phyloP scores from a whole-genome alignment of 805 yeast species.

The Starmerella riodocensis region DNA sequence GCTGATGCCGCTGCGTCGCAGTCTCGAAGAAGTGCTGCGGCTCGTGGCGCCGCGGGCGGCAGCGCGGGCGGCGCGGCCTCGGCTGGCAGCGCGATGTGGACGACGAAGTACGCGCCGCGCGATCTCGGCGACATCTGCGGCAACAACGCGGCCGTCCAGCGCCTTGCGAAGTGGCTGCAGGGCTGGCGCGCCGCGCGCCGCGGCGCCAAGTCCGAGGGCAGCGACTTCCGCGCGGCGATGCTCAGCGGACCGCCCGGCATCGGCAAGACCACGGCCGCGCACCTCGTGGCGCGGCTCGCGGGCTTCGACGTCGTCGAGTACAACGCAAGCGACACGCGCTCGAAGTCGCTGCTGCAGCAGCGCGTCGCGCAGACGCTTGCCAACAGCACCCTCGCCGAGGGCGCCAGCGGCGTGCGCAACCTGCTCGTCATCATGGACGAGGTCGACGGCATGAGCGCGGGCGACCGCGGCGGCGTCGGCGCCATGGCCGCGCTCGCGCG shows the following conservation, averaged over 20 bases:
- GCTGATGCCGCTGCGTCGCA: background rate
- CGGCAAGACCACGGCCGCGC: constrained; percentile 88
- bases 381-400: constrained; percentile 76
- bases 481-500: constrained; percentile 78
- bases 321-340: constrained; percentile 81
- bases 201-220: constrained; percentile 45
- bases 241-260: constrained; percentile 90
- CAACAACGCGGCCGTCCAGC: constrained; percentile 59
- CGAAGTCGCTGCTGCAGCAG: constrained; percentile 59
- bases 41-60: background rate
- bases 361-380: constrained; percentile 58
- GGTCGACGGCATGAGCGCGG: constrained; percentile 98
- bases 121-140: constrained; percentile 73
- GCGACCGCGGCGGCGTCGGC: constrained; percentile 98
- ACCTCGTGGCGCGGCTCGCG: constrained; percentile 61
- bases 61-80: background rate
- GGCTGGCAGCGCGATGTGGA: constrained; percentile 53
- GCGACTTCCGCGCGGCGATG: constrained; percentile 64
- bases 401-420: constrained; percentile 41
- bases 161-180: constrained; percentile 58
- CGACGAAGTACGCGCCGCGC: constrained; percentile 82
- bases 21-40: too few species aligned
- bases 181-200: constrained; percentile 56
- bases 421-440: constrained; percentile 93
- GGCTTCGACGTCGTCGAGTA: constrained; percentile 75